These are phyloP conservation scores for Retiboletus flavoniger DNA, from an alignment of 1,284 basidiomycete genomes.

Conservation along the genomic window DNA sequence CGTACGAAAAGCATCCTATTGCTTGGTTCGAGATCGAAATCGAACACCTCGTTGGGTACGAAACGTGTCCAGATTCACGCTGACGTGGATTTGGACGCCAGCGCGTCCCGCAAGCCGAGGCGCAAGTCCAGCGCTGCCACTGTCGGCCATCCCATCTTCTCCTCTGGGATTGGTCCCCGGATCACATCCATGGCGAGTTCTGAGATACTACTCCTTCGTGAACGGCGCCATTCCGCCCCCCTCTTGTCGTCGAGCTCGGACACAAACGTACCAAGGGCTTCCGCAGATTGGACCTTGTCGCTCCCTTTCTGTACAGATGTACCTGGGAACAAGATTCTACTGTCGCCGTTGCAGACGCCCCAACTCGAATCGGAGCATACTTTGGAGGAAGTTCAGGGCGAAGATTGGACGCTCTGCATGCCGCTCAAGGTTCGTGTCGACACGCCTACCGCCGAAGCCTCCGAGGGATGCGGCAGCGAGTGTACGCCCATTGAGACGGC, in stretches of 20 bases:
- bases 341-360: conserved; percentile 12
- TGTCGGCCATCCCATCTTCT: conserved; percentile 8
- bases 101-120: conserved; percentile 20
- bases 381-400: conserved; percentile 10
- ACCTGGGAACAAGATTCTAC: conserved; percentile 24
- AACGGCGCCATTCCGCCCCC: conserved; percentile 34
- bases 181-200: conserved; percentile 6
- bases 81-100: conserved; percentile 18
- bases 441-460: conserved; percentile 1
- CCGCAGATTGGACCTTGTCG: conserved; percentile 32
- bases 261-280: not conserved
- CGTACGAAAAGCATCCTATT: conserved; percentile 35
- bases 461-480: conserved; percentile 8
- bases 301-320: conserved; percentile 33
- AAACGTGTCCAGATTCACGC: conserved; percentile 35
- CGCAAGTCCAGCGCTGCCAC: conserved; percentile 30
- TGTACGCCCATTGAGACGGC: not conserved
- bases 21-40: conserved; percentile 33
- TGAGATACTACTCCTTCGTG: conserved; percentile 28
- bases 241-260: conserved; percentile 18
- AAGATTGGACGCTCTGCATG: conserved; percentile 37
- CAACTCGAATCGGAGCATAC: not conserved
- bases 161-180: not conserved
- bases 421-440: conserved; percentile 21
- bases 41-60: conserved; percentile 21